Evolutionary conservation across 2,329 filamentous ascomycete species (phyloP).

Genomic region (Allantophomopsis lycopodina): DNA sequence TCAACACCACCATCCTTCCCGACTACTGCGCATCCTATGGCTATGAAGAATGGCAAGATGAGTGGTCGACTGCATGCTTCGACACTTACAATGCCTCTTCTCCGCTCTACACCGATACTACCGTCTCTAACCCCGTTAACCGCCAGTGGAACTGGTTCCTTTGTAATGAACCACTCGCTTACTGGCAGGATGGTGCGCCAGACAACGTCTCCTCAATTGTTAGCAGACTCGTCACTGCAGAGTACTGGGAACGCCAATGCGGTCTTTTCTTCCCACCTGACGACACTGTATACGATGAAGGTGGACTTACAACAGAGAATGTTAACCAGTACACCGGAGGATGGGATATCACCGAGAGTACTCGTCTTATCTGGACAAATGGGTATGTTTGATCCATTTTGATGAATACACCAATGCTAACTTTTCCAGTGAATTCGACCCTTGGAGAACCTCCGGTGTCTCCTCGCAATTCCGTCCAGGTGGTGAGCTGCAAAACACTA

Average conservation of each 20-base stretch:
- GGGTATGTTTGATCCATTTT: conserved; percentile 20
- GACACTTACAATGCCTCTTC: conserved; percentile 35
- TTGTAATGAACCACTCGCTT: conserved; percentile 49
- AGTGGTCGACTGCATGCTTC: conserved; percentile 32
- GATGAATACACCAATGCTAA: conserved; percentile 1
- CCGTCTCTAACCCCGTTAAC: conserved; percentile 28
- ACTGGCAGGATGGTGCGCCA: conserved; percentile 41
- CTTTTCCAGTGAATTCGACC: conserved; percentile 33
- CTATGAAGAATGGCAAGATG: conserved; percentile 22
- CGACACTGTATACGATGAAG: conserved; percentile 25
- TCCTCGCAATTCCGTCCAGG: conserved; percentile 36
- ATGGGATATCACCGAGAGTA: conserved; percentile 35
- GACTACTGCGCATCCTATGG: conserved; percentile 31
- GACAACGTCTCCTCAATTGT: conserved; percentile 28
- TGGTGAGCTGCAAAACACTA: conserved; percentile 33
- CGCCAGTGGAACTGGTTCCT: conserved; percentile 46
- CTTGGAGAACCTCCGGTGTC: conserved; percentile 41
- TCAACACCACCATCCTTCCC: conserved; percentile 28
- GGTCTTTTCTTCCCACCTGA: conserved; percentile 37
- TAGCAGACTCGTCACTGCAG: conserved; percentile 31
- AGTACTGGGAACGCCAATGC: conserved; percentile 43
- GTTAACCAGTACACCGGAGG: conserved; percentile 40
- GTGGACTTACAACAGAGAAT: background rate
- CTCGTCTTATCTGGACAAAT: conserved; percentile 42
- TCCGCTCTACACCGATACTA: conserved; percentile 33